These are phyloP conservation scores for Leucosporidium scottii DNA, from an alignment of 768 basidiomycete genomes.

Conservation along the genomic window DNA sequence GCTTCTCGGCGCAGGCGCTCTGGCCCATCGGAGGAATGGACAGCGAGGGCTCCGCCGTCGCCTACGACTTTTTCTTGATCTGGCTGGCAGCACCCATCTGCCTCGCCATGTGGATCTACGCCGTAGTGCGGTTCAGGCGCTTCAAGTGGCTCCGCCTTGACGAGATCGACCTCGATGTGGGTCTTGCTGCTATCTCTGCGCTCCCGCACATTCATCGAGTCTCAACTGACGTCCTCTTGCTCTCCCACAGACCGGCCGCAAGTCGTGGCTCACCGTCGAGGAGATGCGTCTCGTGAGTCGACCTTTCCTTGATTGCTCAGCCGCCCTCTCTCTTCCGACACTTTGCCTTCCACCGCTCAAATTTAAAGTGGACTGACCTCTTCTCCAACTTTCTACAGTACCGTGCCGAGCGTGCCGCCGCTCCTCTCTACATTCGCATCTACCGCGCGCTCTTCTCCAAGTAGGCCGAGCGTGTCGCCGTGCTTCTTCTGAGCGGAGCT, in stretches of 20 bases:
- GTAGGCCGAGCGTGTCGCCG: background rate
- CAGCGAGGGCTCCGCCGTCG: background rate
- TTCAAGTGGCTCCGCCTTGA: conserved; percentile 18
- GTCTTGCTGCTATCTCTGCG: background rate
- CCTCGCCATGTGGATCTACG: conserved; percentile 30
- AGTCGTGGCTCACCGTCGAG: conserved; percentile 33
- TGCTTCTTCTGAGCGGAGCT: too few species aligned
- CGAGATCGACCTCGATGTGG: conserved; percentile 36
- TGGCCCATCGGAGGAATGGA: conserved; percentile 22
- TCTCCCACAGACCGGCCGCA: conserved; percentile 32
- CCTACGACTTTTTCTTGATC: conserved; percentile 28
- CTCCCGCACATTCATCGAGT: background rate
- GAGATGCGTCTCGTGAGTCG: conserved; percentile 22
- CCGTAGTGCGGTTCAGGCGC: too few species aligned
- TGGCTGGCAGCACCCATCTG: conserved; percentile 25
- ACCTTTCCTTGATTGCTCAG: too few species aligned
- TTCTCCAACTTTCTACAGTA: background rate
- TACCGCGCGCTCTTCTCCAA: conserved; percentile 29
- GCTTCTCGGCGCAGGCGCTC: background rate
- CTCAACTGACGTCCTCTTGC: too few species aligned
- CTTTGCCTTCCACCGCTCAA: too few species aligned
- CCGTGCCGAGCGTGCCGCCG: conserved; percentile 25
- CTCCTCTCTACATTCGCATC: conserved; percentile 23
- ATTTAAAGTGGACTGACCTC: too few species aligned
- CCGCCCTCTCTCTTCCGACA: too few species aligned